A percentile compares a stretch with the other conserved stretches of the same genome.
phyloP scores from a whole-genome alignment of 1,284 basidiomycete genomes.

The Trichosporon sp. region DNA sequence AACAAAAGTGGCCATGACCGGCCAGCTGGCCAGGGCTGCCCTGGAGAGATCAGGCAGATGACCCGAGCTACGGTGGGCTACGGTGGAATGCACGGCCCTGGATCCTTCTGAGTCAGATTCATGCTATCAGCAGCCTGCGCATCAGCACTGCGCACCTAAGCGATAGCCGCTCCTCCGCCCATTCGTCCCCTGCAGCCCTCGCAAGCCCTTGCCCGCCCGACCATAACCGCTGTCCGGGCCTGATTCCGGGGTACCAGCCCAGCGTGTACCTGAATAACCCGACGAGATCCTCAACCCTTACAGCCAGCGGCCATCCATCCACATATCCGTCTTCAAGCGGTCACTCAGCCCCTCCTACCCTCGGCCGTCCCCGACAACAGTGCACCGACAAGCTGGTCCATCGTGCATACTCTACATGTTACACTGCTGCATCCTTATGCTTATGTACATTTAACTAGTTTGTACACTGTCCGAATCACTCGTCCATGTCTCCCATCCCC shows the following conservation, averaged over 20 bases:
- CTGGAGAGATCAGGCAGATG: not conserved
- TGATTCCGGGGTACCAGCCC: too few relatives aligned
- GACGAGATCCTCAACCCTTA: not conserved
- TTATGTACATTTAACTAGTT: too few relatives aligned
- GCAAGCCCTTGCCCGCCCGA: not conserved
- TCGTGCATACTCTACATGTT: not conserved
- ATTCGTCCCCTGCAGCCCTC: not conserved
- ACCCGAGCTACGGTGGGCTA: not conserved
- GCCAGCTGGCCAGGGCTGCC: not conserved
- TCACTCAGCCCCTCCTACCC: not conserved
- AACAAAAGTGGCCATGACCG: not conserved
- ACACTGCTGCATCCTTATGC: not conserved
- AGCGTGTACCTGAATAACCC: not conserved
- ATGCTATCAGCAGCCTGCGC: not conserved
- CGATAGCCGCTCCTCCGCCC: not conserved
- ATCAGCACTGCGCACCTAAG: not conserved
- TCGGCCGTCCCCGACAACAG: not conserved
- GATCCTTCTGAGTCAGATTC: not conserved
- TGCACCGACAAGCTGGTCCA: not conserved
- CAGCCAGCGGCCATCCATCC: too few relatives aligned
- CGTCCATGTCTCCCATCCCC: conserved; percentile 10
- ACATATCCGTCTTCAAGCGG: not conserved
- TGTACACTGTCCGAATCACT: not conserved
- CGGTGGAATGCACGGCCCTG: not conserved
- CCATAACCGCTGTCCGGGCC: too few relatives aligned